Conservation (phyloP, 2,329 filamentous ascomycete genomes). For the Hypoxylon sp. region DNA sequence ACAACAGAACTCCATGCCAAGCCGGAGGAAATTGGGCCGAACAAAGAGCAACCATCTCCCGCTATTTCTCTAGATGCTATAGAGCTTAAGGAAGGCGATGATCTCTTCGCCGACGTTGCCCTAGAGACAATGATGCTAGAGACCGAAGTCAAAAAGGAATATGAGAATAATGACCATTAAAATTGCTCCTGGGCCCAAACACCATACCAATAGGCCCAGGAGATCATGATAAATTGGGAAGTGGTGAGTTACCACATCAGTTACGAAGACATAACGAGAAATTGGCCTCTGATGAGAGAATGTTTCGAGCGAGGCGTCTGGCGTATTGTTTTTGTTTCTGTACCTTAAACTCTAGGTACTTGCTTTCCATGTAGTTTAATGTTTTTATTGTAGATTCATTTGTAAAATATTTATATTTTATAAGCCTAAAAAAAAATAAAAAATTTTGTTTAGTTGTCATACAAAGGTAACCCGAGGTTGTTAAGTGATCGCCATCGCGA, state of each 20-base stretch:
- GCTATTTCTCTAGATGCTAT: background rate
- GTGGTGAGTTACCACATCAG: background rate
- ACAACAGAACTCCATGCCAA: background rate
- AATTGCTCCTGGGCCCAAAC: background rate
- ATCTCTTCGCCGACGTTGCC: slow-evolving; percentile 26
- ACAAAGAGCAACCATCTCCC: background rate
- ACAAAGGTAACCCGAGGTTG: background rate
- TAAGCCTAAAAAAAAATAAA: background rate
- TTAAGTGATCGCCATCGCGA: background rate
- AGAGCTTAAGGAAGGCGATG: background rate
- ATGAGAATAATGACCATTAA: background rate
- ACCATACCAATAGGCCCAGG: background rate
- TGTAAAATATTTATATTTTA: background rate
- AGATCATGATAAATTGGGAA: slow-evolving; percentile 3
- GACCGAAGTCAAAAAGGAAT: slow-evolving; percentile 2
- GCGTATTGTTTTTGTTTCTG: slow-evolving; percentile 1
- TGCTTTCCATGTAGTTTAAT: background rate
- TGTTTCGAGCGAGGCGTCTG: background rate
- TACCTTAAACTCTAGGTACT: background rate
- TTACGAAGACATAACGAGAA: background rate
- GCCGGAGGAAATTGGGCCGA: background rate
- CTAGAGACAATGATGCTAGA: background rate
- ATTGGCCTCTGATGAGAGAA: background rate
- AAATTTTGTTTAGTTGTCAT: background rate
- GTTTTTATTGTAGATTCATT: background rate